Conservation (phyloP, 1,139 yeast species). For the Blastobotrys buckinghamii region DNA sequence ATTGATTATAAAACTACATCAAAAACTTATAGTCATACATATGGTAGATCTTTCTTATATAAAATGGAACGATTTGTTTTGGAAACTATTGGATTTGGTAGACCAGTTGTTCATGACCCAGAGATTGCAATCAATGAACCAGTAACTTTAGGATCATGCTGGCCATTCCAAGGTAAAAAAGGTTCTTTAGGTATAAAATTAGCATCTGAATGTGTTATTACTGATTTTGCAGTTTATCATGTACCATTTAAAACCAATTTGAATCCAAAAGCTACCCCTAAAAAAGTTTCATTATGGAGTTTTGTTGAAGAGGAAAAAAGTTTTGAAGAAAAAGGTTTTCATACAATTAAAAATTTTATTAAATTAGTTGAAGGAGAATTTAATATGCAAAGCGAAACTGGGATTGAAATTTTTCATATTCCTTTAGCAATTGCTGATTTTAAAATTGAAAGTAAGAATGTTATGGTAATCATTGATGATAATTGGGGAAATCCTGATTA, state of each 20-base stretch:
- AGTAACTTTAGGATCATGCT: constrained; percentile 30
- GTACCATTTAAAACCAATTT: constrained; percentile 25
- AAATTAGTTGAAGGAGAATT: constrained; percentile 26
- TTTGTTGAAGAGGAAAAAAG: constrained; percentile 1
- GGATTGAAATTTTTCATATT: constrained; percentile 30
- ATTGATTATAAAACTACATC: constrained; percentile 28
- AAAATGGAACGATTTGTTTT: constrained; percentile 17
- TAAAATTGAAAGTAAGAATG: constrained; percentile 18
- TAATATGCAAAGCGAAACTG: constrained; percentile 22
- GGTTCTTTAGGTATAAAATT: constrained; percentile 30
- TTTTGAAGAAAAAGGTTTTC: constrained; percentile 1
- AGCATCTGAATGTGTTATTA: constrained; percentile 23
- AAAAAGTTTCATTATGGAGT: constrained; percentile 31
- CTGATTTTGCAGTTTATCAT: constrained; percentile 31
- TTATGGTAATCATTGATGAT: constrained; percentile 24
- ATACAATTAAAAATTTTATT: constrained; percentile 17
- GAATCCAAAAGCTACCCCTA: constrained; percentile 30
- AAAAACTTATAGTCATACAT: constrained; percentile 24
- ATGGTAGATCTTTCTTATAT: constrained; percentile 16
- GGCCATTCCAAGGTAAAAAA: constrained; percentile 32
- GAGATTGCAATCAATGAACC: constrained; percentile 27
- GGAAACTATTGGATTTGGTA: constrained; percentile 24
- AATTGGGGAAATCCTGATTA: constrained; percentile 33
- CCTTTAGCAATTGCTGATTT: constrained; percentile 21
- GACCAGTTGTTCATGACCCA: constrained; percentile 23